Percentiles rank a stretch among this genome's conserved stretches.
These are phyloP conservation scores for Heterobasidion occidentale DNA, from an alignment of 1,284 basidiomycete genomes.

Conservation along the genomic window DNA sequence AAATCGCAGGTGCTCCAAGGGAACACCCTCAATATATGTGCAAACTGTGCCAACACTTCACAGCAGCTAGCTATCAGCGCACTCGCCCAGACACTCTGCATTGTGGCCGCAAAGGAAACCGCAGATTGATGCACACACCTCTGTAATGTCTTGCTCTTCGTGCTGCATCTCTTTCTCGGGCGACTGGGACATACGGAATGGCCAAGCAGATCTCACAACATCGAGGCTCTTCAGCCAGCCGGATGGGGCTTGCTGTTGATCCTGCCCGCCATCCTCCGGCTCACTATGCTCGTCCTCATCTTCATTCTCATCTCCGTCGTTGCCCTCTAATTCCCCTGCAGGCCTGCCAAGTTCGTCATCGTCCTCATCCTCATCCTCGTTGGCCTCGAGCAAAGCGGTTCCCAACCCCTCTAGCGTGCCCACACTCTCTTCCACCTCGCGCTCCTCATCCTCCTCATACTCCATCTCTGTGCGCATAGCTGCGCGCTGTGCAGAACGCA, in stretches of 20 bases:
- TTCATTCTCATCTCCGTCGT: slow-evolving; percentile 15
- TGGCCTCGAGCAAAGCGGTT: slow-evolving; percentile 13
- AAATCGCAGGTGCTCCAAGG: no score
- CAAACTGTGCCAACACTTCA: no score
- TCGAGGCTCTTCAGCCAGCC: slow-evolving; percentile 28
- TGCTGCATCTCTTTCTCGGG: slow-evolving; percentile 12
- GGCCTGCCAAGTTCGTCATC: slow-evolving; percentile 24
- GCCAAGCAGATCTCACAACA: slow-evolving; percentile 20
- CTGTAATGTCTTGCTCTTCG: slow-evolving; percentile 10
- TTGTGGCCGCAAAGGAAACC: no score
- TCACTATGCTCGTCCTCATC: slow-evolving; percentile 21
- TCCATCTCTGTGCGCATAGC: slow-evolving; percentile 31
- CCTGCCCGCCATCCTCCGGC: slow-evolving; percentile 20
- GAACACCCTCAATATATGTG: no score
- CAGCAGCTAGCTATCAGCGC: no score
- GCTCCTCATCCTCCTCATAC: slow-evolving; percentile 17
- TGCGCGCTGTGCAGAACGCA: slow-evolving; percentile 58
- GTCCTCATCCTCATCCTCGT: slow-evolving; percentile 34
- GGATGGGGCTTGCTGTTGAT: slow-evolving; percentile 25
- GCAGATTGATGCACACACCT: slow-evolving; percentile 5
- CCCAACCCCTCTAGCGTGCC: slow-evolving; percentile 17
- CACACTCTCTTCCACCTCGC: slow-evolving; percentile 26
- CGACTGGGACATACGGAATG: slow-evolving; percentile 21
- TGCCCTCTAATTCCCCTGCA: slow-evolving; percentile 15
- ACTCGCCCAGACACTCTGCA: no score